A percentile compares a stretch with the other conserved stretches of the same genome.
Evolutionary conservation across 2,329 filamentous ascomycete genomes (phyloP).

Genomic region (Aspergillus sp.): DNA sequence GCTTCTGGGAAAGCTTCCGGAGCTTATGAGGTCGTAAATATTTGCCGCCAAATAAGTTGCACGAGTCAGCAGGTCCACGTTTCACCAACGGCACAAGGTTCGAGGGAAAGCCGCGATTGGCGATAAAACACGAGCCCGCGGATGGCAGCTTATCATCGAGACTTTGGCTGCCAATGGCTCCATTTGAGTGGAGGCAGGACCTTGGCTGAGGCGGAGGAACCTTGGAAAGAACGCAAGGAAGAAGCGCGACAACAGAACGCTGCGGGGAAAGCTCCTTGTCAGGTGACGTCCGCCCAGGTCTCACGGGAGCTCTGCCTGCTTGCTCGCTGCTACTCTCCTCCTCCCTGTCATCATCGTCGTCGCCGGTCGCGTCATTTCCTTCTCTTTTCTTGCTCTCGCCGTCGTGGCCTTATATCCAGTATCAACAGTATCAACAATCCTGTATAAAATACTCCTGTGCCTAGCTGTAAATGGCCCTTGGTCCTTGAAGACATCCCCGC

Average conservation of each 20-base stretch:
- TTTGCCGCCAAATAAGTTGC: neutral
- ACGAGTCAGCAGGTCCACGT: neutral
- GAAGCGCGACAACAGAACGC: neutral
- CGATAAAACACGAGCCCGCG: neutral
- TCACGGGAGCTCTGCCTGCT: neutral
- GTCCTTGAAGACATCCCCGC: neutral
- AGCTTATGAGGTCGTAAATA: neutral
- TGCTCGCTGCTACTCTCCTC: neutral
- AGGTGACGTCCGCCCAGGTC: conserved; percentile 13
- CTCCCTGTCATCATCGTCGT: neutral
- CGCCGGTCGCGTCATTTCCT: neutral
- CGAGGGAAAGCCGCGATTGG: neutral
- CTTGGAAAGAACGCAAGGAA: neutral
- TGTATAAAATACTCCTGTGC: neutral
- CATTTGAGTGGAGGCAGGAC: neutral
- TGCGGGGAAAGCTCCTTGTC: conserved; percentile 25
- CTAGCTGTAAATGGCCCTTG: neutral
- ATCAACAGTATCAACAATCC: neutral
- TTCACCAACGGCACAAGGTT: neutral
- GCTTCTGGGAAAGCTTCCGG: too few relatives aligned
- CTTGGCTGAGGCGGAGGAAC: neutral
- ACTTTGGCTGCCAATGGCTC: neutral
- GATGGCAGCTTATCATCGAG: neutral
- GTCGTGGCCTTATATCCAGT: too few relatives aligned
- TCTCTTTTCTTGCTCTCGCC: neutral